Base-by-base conservation (phyloP, 2,329 filamentous ascomycete genomes). In the Penicillium frequentans region DNA sequence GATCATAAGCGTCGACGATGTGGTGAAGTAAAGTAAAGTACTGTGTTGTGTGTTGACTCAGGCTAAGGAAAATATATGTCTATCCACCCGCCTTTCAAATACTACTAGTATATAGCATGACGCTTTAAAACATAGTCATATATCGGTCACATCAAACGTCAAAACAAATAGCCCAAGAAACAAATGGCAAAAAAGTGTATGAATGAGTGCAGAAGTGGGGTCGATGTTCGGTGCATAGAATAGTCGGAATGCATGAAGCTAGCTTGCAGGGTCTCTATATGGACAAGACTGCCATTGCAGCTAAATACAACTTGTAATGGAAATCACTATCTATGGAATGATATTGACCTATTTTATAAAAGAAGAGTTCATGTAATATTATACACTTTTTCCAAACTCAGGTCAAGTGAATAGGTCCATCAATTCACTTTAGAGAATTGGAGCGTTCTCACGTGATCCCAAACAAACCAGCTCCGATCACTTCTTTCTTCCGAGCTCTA, bases 391-490 rank as follows among this genome's bases (percentile, higher is more conserved):
- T 5, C 35, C 9, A 10, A 39, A 9, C 0, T 8, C 35, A 37
- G 9, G 16, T 42, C 3, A 11, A 42, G 10, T 23, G n/a, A 23
- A 10, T n/a, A 37, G 29, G 33, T n/a, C 27, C 27, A 29, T 1
- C 10, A 29, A 11, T 29, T 29, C 27, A 29, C 27, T 29, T 27
- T 11, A 29, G 16, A 19, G 35, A 9, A 23, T 14, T 46, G 9
- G 8, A 19, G 31, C 14, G n/a, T 10, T 16, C 16, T 62, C 64
- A 66, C 64, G 61, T 65, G 64, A 66, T 29, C 29, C 47, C 35
- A 64, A 66, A 63, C 64, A 65, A 64, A 62, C 53, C 54, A 66
- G 64, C 64, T 66, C 61, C 61, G 54, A 56, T 49, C 44, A 51
- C 59, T 57, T 58, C 56, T 62, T 61, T 61, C 54, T 58, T 49